Evolutionary conservation across 1,284 basidiomycete genomes (phyloP).

Genomic region (Ceratobasidium sp.): DNA sequence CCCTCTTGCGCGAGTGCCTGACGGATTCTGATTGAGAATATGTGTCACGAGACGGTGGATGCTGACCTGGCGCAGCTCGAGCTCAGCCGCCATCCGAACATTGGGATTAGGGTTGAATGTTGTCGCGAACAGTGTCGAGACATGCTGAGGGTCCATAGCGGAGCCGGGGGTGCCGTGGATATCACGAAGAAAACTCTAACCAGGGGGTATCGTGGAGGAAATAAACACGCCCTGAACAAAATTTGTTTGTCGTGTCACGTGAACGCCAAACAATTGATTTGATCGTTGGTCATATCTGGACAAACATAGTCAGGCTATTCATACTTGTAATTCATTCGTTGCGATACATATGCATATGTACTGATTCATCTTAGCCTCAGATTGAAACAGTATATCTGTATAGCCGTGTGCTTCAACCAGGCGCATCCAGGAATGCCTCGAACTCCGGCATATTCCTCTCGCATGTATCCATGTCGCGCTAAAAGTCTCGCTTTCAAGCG

Average conservation of each 20-base stretch:
- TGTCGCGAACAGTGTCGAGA: slow-evolving; percentile 77
- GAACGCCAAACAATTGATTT: neutral
- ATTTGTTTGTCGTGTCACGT: slow-evolving; percentile 29
- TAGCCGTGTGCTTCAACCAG: no score
- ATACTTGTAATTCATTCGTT: no score
- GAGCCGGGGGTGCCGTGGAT: neutral
- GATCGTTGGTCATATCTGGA: neutral
- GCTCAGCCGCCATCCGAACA: slow-evolving; percentile 78
- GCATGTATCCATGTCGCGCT: no score
- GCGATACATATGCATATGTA: no score
- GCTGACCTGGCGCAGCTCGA: slow-evolving; percentile 79
- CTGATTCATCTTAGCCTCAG: no score
- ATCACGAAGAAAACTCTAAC: neutral
- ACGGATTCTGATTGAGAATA: slow-evolving; percentile 16
- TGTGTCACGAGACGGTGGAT: slow-evolving; percentile 22
- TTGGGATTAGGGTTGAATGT: slow-evolving; percentile 85
- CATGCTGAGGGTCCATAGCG: slow-evolving; percentile 75
- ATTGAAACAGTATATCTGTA: no score
- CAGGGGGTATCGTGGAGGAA: slow-evolving; percentile 8
- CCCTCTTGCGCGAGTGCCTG: slow-evolving; percentile 80
- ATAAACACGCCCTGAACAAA: slow-evolving; percentile 11
- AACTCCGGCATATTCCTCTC: no score
- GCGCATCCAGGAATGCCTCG: no score
- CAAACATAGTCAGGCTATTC: neutral
- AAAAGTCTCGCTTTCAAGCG: no score